Evolutionary conservation across 805 yeast species (phyloP).

Genomic region (Torulaspora franciscae): DNA sequence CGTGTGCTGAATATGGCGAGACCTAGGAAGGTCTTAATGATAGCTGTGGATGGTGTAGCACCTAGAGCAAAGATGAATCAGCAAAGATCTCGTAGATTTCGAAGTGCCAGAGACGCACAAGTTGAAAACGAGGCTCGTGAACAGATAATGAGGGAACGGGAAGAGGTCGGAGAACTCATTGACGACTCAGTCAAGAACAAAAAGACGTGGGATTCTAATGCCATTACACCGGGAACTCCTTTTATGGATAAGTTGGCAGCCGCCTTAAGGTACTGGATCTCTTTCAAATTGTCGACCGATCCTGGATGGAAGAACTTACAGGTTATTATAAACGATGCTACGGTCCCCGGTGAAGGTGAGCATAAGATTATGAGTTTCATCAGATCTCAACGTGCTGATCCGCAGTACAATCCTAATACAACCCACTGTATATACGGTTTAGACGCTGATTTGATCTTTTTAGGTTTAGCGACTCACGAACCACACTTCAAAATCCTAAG

Average conservation of each 20-base stretch:
- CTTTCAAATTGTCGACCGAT: constrained; percentile 78
- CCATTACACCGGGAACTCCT: constrained; percentile 98
- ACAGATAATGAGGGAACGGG: constrained; percentile 35
- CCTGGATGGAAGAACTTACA: constrained; percentile 92
- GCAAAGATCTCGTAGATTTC: constrained; percentile 88
- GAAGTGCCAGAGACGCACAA: constrained; percentile 86
- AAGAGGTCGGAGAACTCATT: constrained; percentile 53
- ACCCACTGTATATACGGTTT: constrained; percentile 95
- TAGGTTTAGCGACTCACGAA: constrained; percentile 95
- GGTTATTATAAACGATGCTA: constrained; percentile 88
- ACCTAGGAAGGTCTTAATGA: constrained; percentile 86
- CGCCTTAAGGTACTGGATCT: constrained; percentile 85
- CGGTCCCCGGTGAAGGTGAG: constrained; percentile 99
- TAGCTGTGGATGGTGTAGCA: constrained; percentile 98
- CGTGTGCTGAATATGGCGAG: constrained; percentile 89
- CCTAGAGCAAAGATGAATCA: constrained; percentile 98
- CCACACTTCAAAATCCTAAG: constrained; percentile 92
- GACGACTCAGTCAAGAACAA: constrained; percentile 71
- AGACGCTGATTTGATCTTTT: constrained; percentile 95
- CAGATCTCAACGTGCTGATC: constrained; percentile 81
- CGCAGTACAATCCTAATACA: constrained; percentile 86
- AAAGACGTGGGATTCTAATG: constrained; percentile 90
- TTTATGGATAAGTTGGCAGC: constrained; percentile 88
- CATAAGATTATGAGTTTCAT: constrained; percentile 96
- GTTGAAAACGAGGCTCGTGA: constrained; percentile 69